Evolutionary conservation across 1,284 basidiomycete genomes (phyloP).

Genomic region (Austroboletus niveus): DNA sequence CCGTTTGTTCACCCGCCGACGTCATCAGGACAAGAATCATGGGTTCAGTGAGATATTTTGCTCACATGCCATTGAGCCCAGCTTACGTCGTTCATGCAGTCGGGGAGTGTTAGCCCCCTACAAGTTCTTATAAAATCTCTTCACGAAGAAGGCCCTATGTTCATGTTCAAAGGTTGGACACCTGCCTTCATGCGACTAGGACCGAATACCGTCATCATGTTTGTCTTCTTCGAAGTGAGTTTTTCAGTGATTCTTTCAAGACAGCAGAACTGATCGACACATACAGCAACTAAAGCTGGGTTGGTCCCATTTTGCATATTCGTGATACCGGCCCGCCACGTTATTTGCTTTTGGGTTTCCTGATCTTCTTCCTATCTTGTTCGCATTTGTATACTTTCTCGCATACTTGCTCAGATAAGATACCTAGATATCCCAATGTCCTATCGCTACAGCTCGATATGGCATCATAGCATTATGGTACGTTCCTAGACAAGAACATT

Average conservation of each 20-base stretch:
- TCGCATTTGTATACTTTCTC: constrained; percentile 1
- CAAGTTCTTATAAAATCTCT: constrained; percentile 58
- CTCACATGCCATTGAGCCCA: not conserved
- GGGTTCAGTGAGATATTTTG: constrained; percentile 55
- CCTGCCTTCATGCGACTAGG: constrained; percentile 83
- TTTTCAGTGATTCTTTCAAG: not conserved
- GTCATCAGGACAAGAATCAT: constrained; percentile 80
- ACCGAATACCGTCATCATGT: constrained; percentile 81
- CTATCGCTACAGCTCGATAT: constrained; percentile 5
- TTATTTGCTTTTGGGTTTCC: not conserved
- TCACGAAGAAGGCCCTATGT: constrained; percentile 73
- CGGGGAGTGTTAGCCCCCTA: constrained; percentile 45
- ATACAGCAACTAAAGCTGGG: constrained; percentile 63
- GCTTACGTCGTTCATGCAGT: constrained; percentile 35
- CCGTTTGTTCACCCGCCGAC: constrained; percentile 87
- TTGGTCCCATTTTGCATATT: constrained; percentile 36
- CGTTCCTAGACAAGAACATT: constrained; percentile 8
- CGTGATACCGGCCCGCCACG: not conserved
- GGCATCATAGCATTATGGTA: constrained; percentile 1
- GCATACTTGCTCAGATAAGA: not conserved
- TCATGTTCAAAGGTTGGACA: constrained; percentile 89
- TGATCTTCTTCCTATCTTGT: not conserved
- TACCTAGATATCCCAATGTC: constrained; percentile 5
- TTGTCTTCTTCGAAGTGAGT: constrained; percentile 79
- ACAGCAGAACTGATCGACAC: constrained; percentile 6